Evolutionary conservation across 2,329 filamentous ascomycete genomes (phyloP).

Genomic region (Endoconidiophora laricicola): DNA sequence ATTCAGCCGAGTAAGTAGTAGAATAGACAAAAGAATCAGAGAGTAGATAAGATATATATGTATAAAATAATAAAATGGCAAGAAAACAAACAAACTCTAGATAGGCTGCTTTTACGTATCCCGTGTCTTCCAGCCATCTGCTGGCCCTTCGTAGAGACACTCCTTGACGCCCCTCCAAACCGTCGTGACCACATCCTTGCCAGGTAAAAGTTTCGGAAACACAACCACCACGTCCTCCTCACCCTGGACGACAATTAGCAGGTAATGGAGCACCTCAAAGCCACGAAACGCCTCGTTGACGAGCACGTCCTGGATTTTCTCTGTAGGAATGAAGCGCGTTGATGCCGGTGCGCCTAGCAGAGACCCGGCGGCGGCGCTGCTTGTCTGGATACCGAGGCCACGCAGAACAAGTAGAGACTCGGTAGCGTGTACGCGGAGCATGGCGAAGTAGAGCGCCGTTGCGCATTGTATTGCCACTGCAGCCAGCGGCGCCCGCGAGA

Average conservation of each 20-base stretch:
- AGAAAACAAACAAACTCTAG: slow-evolving; percentile 1
- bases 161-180: slow-evolving; percentile 78
- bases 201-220: slow-evolving; percentile 67
- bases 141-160: slow-evolving; percentile 49
- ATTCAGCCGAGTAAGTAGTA: slow-evolving; percentile 14
- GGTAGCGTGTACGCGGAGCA: slow-evolving; percentile 37
- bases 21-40: not conserved
- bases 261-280: slow-evolving; percentile 78
- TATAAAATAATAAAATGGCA: slow-evolving; percentile 6
- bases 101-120: not conserved
- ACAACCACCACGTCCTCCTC: slow-evolving; percentile 88
- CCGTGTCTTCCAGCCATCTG: slow-evolving; percentile 8
- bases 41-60: not conserved
- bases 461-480: slow-evolving; percentile 24
- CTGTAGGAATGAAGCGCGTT: slow-evolving; percentile 64
- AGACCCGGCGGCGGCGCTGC: slow-evolving; percentile 31
- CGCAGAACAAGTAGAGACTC: slow-evolving; percentile 81
- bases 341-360: slow-evolving; percentile 41
- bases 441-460: slow-evolving; percentile 24
- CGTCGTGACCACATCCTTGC: slow-evolving; percentile 58
- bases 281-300: slow-evolving; percentile 90
- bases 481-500: slow-evolving; percentile 24
- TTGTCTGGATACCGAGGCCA: slow-evolving; percentile 81
- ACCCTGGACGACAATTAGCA: slow-evolving; percentile 77
- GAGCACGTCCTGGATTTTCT: slow-evolving; percentile 79